Evolutionary conservation across 441 rosid genomes (phyloP).

Genomic region (Manihot esculenta): DNA sequence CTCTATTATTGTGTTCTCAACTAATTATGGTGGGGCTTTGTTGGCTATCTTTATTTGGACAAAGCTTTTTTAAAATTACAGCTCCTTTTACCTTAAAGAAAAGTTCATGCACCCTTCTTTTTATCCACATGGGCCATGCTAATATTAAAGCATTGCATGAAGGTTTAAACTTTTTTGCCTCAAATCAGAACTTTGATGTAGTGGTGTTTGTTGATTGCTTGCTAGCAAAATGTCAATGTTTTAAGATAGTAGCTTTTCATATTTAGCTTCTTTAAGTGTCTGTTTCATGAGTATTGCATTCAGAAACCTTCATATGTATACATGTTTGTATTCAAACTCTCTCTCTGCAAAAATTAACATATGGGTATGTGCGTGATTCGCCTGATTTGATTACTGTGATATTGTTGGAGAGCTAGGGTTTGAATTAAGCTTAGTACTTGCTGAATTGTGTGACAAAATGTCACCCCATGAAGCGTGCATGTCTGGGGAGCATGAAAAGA

Average conservation of each 20-base stretch:
- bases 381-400: background rate
- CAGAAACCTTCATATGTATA: too few relatives aligned
- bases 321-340: too few relatives aligned
- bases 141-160: background rate
- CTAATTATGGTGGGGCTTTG: constrained; percentile 40
- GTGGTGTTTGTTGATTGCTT: constrained; percentile 9
- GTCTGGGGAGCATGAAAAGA: constrained; percentile 24
- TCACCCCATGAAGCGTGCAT: background rate
- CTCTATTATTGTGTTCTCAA: constrained; percentile 39
- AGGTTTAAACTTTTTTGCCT: background rate
- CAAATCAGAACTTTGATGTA: background rate
- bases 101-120: constrained; percentile 1
- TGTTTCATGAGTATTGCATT: too few relatives aligned
- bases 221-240: constrained; percentile 1
- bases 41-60: constrained; percentile 28
- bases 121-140: constrained; percentile 3
- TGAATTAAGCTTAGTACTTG: too few relatives aligned
- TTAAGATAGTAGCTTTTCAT: background rate
- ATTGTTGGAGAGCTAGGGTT: background rate
- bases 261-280: background rate
- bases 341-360: too few relatives aligned
- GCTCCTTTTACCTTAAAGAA: constrained; percentile 21
- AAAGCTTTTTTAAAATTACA: constrained; percentile 17
- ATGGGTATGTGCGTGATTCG: too few relatives aligned
- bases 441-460: constrained; percentile 9